phyloP scores from a whole-genome alignment of 805 yeast species.

The Candida ulmi region DNA sequence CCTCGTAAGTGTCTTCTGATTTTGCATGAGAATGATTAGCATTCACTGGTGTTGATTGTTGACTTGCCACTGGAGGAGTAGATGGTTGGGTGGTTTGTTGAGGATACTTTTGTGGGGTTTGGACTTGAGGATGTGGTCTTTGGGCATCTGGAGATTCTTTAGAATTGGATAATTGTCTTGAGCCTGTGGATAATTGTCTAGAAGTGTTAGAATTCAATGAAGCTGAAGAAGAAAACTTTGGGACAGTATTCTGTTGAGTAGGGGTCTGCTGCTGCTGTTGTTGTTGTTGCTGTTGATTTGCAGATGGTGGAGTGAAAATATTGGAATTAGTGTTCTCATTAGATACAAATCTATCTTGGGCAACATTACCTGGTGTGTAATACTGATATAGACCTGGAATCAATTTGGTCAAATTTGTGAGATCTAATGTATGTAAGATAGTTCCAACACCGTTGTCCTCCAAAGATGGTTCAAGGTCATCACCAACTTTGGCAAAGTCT shows the following conservation, averaged over 20 bases:
- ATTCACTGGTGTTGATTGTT: slow-evolving; percentile 1
- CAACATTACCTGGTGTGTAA: slow-evolving; percentile 30
- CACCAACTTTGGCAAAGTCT: slow-evolving; percentile 51
- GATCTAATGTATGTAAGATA: slow-evolving; percentile 59
- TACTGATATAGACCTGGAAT: slow-evolving; percentile 31
- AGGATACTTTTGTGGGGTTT: slow-evolving; percentile 5
- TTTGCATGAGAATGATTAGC: background rate
- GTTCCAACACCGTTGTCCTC: slow-evolving; percentile 52
- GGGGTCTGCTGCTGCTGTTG: no score
- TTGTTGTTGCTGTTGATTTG: slow-evolving; percentile 10
- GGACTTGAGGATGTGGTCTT: background rate
- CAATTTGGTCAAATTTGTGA: slow-evolving; percentile 28
- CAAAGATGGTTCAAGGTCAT: slow-evolving; percentile 48
- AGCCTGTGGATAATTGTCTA: background rate
- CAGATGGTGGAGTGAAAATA: slow-evolving; percentile 24
- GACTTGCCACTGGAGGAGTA: background rate
- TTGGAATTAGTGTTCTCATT: slow-evolving; percentile 10
- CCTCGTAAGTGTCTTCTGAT: no score
- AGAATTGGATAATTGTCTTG: background rate
- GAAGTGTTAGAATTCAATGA: slow-evolving; percentile 22
- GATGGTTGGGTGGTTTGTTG: background rate
- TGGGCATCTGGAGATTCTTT: background rate
- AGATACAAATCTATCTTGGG: slow-evolving; percentile 16
- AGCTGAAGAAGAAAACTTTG: background rate
- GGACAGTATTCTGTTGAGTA: no score